These are phyloP conservation scores for Cutaneotrichosporon cutaneum DNA, from an alignment of 1,284 basidiomycete species.

Conservation along the genomic window DNA sequence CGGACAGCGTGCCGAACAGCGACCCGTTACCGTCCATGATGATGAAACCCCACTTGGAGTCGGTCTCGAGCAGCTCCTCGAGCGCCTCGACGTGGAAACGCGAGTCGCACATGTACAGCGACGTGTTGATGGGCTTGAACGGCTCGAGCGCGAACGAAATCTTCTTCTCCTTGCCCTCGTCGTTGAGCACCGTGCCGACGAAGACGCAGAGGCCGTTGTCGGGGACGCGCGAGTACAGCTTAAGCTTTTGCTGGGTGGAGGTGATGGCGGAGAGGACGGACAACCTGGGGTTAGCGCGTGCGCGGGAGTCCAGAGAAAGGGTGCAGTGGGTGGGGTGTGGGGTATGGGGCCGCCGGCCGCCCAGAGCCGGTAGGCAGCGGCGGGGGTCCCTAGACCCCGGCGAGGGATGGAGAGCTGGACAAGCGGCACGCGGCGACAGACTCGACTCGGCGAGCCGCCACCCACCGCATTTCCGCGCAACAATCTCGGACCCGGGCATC, in stretches of 20 bases:
- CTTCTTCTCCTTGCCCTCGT: constrained; percentile 99
- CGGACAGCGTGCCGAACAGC: constrained; percentile 91
- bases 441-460: background rate
- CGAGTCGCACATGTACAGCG: constrained; percentile 98
- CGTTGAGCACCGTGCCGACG: constrained; percentile 95
- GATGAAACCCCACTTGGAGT: constrained; percentile 98
- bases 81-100: constrained; percentile 99
- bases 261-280: constrained; percentile 98
- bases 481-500: background rate
- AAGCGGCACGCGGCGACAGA: too few relatives aligned
- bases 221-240: constrained; percentile 93
- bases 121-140: constrained; percentile 98
- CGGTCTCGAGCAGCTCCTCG: constrained; percentile 93
- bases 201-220: constrained; percentile 97
- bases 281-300: constrained; percentile 53
- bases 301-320: too few relatives aligned
- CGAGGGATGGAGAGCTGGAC: too few relatives aligned
- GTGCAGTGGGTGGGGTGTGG: too few relatives aligned
- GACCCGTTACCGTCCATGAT: constrained; percentile 69
- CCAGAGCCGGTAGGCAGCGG: too few relatives aligned
- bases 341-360: too few relatives aligned
- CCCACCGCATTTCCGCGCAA: background rate
- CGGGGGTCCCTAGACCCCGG: too few relatives aligned
- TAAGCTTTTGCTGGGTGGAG: constrained; percentile 96
- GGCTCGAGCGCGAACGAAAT: constrained; percentile 97